These are phyloP conservation scores for Fraxinus dipetala DNA, from an alignment of 305 asterid species.

Conservation along the genomic window DNA sequence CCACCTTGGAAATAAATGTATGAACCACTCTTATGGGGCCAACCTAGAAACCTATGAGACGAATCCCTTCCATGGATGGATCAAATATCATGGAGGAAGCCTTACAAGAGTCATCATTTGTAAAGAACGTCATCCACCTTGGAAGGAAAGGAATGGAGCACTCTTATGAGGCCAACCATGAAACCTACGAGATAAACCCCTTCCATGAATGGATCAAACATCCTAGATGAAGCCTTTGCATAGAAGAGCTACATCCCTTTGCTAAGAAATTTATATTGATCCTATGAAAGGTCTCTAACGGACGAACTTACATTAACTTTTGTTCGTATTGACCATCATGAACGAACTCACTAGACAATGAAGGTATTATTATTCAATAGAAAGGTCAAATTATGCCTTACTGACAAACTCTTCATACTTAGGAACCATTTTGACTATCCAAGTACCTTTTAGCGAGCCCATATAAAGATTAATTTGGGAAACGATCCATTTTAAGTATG, in stretches of 20 bases:
- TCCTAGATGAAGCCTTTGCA: not conserved
- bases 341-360: not conserved
- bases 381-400: not conserved
- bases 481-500: not conserved
- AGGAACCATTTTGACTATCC: not conserved
- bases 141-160: not conserved
- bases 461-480: not conserved
- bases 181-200: not conserved
- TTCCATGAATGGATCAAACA: not conserved
- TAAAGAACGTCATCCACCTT: not conserved
- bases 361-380: too few species aligned
- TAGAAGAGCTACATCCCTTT: not conserved
- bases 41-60: not conserved
- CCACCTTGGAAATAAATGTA: too few species aligned
- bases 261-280: not conserved
- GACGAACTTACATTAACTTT: not conserved
- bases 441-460: too few species aligned
- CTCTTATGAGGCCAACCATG: not conserved
- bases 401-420: not conserved
- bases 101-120: not conserved
- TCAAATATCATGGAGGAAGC: not conserved
- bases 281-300: not conserved
- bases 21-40: not conserved
- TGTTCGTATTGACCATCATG: not conserved
- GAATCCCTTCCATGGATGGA: not conserved